These are phyloP conservation scores for Hymenoscyphus salicellus DNA, from an alignment of 2,329 filamentous ascomycete genomes.

Conservation along the genomic window DNA sequence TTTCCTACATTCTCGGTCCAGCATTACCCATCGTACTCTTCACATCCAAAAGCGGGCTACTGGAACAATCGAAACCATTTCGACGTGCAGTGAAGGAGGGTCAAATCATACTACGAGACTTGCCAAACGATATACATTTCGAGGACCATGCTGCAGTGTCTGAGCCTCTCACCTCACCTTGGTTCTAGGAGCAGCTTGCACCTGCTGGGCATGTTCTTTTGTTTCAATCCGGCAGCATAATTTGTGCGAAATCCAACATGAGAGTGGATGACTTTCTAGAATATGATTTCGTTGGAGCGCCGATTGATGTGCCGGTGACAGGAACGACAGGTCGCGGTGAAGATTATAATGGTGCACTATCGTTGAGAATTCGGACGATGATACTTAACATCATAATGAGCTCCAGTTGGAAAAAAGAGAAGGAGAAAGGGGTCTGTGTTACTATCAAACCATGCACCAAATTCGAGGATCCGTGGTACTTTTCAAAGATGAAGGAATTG, in stretches of 20 bases:
- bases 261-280: conserved; percentile 32
- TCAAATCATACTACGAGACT: conserved; percentile 36
- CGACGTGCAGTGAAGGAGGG: conserved; percentile 34
- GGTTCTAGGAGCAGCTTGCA: conserved; percentile 34
- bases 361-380: conserved; percentile 35
- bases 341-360: conserved; percentile 37
- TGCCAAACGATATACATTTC: conserved; percentile 37
- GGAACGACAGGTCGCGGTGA: conserved; percentile 11
- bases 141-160: conserved; percentile 36
- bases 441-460: conserved; percentile 21
- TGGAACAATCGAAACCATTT: conserved; percentile 32
- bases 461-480: conserved; percentile 29
- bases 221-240: conserved; percentile 33
- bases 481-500: conserved; percentile 28
- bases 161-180: conserved; percentile 24
- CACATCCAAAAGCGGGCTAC: conserved; percentile 32
- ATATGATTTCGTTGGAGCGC: conserved; percentile 36
- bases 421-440: conserved; percentile 14
- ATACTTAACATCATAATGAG: conserved; percentile 27
- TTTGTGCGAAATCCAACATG: conserved; percentile 29
- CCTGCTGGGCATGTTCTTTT: conserved; percentile 32
- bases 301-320: conserved; percentile 21
- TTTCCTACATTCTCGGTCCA: conserved; percentile 39
- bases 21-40: conserved; percentile 43
- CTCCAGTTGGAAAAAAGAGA: conserved; percentile 15